Evolutionary conservation across 176 grass and related monocot species (phyloP), one percentile per base, ranked within the genome.

Genomic region (Avena eriantha): DNA sequence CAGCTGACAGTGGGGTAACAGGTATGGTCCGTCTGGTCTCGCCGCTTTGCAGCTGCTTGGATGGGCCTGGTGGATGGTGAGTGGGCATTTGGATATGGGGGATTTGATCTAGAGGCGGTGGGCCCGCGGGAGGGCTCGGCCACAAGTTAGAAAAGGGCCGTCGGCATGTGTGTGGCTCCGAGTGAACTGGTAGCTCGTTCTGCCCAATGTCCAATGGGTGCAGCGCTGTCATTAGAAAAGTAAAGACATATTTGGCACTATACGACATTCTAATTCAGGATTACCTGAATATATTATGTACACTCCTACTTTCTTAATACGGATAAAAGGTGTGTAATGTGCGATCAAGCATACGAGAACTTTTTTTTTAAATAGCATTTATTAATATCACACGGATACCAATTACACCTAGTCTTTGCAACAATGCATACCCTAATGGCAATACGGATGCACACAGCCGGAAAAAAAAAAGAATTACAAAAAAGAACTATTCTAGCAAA

Each of bases 121-220:
- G 89, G 84, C 64, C 89, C 89, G 15, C 34, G 80, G 65, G 74
- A 66, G 74, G 56, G 4, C 34, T 73, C 13, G 34, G 84, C 89
- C 89, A 83, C 89, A 15, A 48, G 79, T 83, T 78, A 17, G 73
- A 87, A 83, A 83, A 14, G 8, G 19, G 18, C 35, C 8, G 21
- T 8, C 1, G 66, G 73, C 64, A 17, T 19, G 8, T 17, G 11
- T 83, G 89, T 87, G 89, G 89, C 74, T 90, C 89, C 24, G 46
- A 73, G 65, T 87, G 43, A 79, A 65, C 71, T 72, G 83, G 50
- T 82, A 70, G 72, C 50, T 19, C 76, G 59, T 15, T 60, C 78
- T 36, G 59, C 33, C 35, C 53, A 56, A 12, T 11, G 61, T 13
- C 69, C 88, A 19, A 57, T 68, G 10, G 53, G 39, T 47, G 31